Conservation (phyloP, 352 stramenopile species). For the Globisporangium rhizosaccharum region DNA sequence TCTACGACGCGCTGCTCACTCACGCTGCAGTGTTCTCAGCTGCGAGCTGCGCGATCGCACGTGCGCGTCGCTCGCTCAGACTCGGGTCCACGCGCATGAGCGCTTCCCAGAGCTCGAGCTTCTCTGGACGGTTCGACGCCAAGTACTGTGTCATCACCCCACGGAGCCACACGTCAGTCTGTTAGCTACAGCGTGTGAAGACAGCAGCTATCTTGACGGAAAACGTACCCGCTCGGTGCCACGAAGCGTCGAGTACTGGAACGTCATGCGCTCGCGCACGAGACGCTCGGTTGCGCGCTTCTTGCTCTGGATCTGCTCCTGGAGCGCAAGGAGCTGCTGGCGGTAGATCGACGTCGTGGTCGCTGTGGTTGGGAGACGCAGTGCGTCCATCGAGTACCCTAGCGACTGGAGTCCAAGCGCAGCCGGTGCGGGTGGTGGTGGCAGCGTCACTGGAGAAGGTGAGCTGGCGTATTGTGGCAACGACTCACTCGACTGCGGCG, state of each 20-base stretch:
- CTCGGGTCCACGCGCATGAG: slow-evolving; percentile 65
- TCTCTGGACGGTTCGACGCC: slow-evolving; percentile 31
- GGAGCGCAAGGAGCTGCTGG: slow-evolving; percentile 49
- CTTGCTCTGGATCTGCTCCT: slow-evolving; percentile 65
- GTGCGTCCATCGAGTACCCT: slow-evolving; percentile 30
- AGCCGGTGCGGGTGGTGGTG: slow-evolving; percentile 1
- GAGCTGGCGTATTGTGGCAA: no score
- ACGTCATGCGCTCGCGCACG: slow-evolving; percentile 47
- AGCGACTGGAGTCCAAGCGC: background rate
- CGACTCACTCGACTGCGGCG: no score
- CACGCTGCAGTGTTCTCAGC: slow-evolving; percentile 4
- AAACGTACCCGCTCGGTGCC: slow-evolving; percentile 45
- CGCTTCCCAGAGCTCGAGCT: slow-evolving; percentile 59
- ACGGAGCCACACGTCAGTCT: background rate
- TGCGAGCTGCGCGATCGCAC: slow-evolving; percentile 32
- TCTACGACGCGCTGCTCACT: background rate
- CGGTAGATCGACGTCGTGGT: slow-evolving; percentile 59
- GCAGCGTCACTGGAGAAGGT: background rate
- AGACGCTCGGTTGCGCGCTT: slow-evolving; percentile 58
- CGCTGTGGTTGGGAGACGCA: slow-evolving; percentile 20
- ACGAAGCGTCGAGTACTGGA: slow-evolving; percentile 52
- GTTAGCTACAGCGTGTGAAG: background rate
- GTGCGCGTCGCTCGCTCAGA: slow-evolving; percentile 42
- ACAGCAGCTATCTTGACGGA: no score
- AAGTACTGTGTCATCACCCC: slow-evolving; percentile 32